Percentiles rank a stretch among this genome's conserved stretches.
Conservation (phyloP, 768 basidiomycete genomes). For the Lactarius psammicola region DNA sequence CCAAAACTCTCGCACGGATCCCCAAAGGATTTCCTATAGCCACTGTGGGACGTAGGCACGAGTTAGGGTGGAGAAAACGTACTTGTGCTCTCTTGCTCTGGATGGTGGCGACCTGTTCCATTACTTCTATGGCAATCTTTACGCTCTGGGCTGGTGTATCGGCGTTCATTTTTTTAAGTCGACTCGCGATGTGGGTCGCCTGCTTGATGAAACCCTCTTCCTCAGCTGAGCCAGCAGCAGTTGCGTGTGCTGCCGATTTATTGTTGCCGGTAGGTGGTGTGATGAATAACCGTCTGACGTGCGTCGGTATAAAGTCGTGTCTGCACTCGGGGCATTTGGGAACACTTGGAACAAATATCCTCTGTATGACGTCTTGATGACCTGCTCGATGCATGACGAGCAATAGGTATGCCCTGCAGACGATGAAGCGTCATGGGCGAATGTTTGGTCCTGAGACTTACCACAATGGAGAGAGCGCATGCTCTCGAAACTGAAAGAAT, state of each 20-base stretch:
- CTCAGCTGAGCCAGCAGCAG: neutral
- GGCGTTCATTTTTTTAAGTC: constrained; percentile 6
- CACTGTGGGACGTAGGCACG: neutral
- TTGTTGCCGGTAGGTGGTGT: neutral
- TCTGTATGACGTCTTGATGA: neutral
- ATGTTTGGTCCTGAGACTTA: neutral
- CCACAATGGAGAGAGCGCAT: constrained; percentile 23
- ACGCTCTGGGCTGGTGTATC: constrained; percentile 8
- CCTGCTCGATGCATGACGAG: constrained; percentile 10
- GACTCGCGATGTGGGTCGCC: constrained; percentile 19
- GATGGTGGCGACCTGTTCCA: constrained; percentile 15
- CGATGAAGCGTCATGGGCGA: neutral
- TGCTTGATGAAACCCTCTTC: constrained; percentile 14
- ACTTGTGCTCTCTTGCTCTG: constrained; percentile 19
- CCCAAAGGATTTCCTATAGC: constrained; percentile 20
- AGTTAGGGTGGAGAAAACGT: neutral
- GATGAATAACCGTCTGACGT: constrained; percentile 17
- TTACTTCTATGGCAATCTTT: constrained; percentile 14
- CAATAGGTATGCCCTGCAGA: constrained; percentile 21
- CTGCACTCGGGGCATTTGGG: constrained; percentile 19
- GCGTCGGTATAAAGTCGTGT: neutral
- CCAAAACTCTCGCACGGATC: constrained; percentile 23
- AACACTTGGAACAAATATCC: too few species aligned
- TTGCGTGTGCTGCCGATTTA: neutral
- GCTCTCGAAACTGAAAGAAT: constrained; percentile 7